These are phyloP conservation scores for Fistulinella cinereoalba DNA, from an alignment of 1,284 basidiomycete species.

Conservation along the genomic window DNA sequence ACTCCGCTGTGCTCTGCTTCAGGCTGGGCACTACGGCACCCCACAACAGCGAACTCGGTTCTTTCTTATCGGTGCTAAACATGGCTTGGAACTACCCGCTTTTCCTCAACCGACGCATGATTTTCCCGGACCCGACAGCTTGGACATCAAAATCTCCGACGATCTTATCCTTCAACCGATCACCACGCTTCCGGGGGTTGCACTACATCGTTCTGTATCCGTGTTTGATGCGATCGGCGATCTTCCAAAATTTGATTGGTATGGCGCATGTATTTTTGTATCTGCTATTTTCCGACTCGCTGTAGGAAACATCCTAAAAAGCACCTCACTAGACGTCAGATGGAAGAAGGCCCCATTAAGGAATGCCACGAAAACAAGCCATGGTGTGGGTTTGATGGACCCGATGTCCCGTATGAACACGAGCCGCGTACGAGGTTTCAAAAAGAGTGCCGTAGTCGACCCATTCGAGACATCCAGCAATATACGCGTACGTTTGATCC, in stretches of 20 bases:
- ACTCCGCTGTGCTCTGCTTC: slow-evolving; percentile 56
- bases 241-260: slow-evolving; percentile 70
- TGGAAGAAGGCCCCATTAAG: slow-evolving; percentile 23
- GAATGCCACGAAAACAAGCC: slow-evolving; percentile 36
- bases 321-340: slow-evolving; percentile 7
- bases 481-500: slow-evolving; percentile 41
- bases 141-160: slow-evolving; percentile 50
- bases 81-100: slow-evolving; percentile 51
- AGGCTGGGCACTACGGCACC: slow-evolving; percentile 71
- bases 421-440: slow-evolving; percentile 55
- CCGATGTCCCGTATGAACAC: slow-evolving; percentile 40
- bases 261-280: slow-evolving; percentile 12
- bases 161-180: slow-evolving; percentile 44
- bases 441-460: slow-evolving; percentile 36
- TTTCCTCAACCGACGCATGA: slow-evolving; percentile 71
- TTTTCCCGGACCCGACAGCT: slow-evolving; percentile 44
- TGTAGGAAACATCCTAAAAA: slow-evolving; percentile 23
- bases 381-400: slow-evolving; percentile 42
- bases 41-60: slow-evolving; percentile 70
- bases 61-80: slow-evolving; percentile 62
- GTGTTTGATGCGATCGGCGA: slow-evolving; percentile 69
- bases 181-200: slow-evolving; percentile 44
- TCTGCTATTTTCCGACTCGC: slow-evolving; percentile 1
- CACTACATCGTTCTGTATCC: slow-evolving; percentile 52
- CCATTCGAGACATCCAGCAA: slow-evolving; percentile 51